Conservation (phyloP, 495 filamentous ascomycete species). For the Penicillium flavigenum region DNA sequence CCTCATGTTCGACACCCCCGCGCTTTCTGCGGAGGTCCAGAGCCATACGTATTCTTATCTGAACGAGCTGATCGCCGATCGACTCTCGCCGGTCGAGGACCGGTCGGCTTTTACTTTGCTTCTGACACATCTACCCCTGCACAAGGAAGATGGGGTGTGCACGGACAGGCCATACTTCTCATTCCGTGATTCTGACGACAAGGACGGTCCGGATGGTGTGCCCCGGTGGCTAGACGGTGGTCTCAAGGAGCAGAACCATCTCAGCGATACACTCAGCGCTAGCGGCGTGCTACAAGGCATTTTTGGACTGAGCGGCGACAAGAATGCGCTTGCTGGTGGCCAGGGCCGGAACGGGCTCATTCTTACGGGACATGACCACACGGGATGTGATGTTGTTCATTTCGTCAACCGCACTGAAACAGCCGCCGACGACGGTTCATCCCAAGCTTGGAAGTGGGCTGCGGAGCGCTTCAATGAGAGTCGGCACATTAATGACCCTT, state of each 20-base stretch:
- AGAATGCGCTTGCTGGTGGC: constrained; percentile 50
- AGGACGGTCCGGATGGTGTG: constrained; percentile 26
- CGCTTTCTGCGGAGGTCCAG: constrained; percentile 61
- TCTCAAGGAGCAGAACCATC: constrained; percentile 88
- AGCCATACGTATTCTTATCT: constrained; percentile 73
- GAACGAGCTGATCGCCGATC: constrained; percentile 62
- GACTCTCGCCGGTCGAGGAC: constrained; percentile 65
- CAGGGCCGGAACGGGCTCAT: constrained; percentile 70
- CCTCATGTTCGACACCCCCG: constrained; percentile 87
- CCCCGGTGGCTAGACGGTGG: constrained; percentile 54
- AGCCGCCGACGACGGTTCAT: constrained; percentile 15
- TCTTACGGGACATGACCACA: constrained; percentile 91
- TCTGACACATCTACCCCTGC: constrained; percentile 87
- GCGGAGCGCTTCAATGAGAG: constrained; percentile 29
- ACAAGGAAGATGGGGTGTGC: constrained; percentile 81
- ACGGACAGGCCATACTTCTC: constrained; percentile 78
- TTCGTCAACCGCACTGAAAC: constrained; percentile 55
- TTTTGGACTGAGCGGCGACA: constrained; percentile 69
- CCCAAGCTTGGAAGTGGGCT: constrained; percentile 34
- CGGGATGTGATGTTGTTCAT: constrained; percentile 87
- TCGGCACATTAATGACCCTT: constrained; percentile 23
- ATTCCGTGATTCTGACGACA: constrained; percentile 58
- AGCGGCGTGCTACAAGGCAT: constrained; percentile 72
- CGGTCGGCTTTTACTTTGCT: constrained; percentile 71
- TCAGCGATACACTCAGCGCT: constrained; percentile 61